Evolutionary conservation across 208 protist genomes (phyloP).

Genomic region (Perkinsela sp.): DNA sequence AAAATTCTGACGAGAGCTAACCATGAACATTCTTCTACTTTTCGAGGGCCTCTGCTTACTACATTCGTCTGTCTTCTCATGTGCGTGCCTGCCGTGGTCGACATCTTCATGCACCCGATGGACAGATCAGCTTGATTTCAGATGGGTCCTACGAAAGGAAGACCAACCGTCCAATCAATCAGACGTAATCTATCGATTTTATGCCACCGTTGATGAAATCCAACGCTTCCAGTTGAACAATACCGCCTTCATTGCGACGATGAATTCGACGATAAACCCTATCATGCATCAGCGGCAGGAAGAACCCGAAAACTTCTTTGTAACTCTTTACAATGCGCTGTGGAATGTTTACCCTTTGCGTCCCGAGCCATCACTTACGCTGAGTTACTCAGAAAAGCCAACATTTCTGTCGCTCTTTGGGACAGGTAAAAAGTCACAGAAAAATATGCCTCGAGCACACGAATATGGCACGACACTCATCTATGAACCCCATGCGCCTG

Average conservation of each 20-base stretch:
- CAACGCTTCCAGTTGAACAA: background rate
- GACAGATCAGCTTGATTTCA: background rate
- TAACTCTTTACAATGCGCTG: background rate
- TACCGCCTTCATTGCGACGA: background rate
- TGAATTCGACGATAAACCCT: background rate
- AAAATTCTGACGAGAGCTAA: background rate
- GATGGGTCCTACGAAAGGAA: background rate
- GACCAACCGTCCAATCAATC: background rate
- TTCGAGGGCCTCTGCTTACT: background rate
- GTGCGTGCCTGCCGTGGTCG: background rate
- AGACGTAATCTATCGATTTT: background rate
- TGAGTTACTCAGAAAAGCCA: background rate
- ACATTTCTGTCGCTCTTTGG: background rate
- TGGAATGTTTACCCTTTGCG: background rate
- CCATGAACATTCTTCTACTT: background rate
- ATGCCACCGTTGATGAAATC: background rate
- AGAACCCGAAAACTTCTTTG: background rate
- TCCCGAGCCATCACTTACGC: background rate
- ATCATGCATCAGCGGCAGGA: background rate
- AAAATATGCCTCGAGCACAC: background rate
- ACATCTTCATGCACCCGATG: background rate
- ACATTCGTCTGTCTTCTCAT: background rate
- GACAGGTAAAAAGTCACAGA: background rate
- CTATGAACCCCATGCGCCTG: background rate
- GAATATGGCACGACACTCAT: background rate